These are phyloP conservation scores for Saturnispora besseyi DNA, from an alignment of 805 yeast genomes.

Conservation along the genomic window DNA sequence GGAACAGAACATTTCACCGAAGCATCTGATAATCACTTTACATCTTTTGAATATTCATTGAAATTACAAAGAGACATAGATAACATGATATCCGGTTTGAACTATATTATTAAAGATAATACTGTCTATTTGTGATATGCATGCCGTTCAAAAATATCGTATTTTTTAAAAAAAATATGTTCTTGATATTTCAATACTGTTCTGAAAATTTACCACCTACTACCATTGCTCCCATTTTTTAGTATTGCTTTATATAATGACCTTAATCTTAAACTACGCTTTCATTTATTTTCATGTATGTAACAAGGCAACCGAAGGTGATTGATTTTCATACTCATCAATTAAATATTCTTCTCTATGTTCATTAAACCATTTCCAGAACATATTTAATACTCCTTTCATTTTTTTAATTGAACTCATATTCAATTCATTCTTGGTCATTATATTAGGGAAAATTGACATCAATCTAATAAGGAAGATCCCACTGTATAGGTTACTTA, in stretches of 20 bases:
- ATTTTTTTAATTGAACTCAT: constrained; percentile 53
- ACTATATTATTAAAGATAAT: constrained; percentile 15
- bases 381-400: constrained; percentile 43
- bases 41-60: constrained; percentile 2
- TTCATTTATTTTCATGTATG: constrained; percentile 7
- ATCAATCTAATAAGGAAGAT: constrained; percentile 75
- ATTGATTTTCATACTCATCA: constrained; percentile 40
- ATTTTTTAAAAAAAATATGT: not conserved
- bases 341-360: constrained; percentile 32
- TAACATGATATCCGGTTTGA: constrained; percentile 12
- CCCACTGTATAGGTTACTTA: constrained; percentile 56
- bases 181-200: not conserved
- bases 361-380: constrained; percentile 43
- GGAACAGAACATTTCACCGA: not conserved
- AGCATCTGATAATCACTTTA: not conserved
- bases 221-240: no score
- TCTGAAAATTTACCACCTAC: not conserved
- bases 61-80: constrained; percentile 9
- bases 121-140: constrained; percentile 11
- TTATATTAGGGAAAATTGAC: constrained; percentile 73
- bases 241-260: no score
- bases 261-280: not conserved
- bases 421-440: constrained; percentile 75
- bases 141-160: not conserved
- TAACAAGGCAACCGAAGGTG: constrained; percentile 28